Evolutionary conservation across 768 basidiomycete species (phyloP), one percentile per base, ranked within the genome.

Genomic region (Lactarius sanguifluus): DNA sequence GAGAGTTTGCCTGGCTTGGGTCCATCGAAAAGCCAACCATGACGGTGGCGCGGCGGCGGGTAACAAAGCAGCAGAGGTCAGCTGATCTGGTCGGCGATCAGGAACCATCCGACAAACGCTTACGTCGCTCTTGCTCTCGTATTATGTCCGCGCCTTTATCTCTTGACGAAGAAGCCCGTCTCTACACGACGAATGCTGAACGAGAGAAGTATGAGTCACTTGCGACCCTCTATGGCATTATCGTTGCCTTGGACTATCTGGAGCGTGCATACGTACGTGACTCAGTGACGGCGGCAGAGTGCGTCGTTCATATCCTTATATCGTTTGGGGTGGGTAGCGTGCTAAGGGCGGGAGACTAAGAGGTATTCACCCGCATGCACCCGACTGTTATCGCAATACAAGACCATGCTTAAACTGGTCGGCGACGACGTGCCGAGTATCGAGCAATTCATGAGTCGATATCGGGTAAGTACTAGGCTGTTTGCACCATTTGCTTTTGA

Each of bases 301-400:
- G 80, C 77, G 93, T 85, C 61, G 32, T 64, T 36, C 32, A 43
- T 47, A 45, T 54, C 59, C 55, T 41, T 10, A 7, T 56, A 38
- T 40, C 20, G 30, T 30, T n/a, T 16, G 34, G 15, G 20, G 25
- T 58, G 15, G 50, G 18, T 30, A 62, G 75, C 76, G 73, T 79
- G 76, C 75, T 77, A 67, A 76, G 73, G 71, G 63, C 62, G 34
- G 63, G 61, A 65, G 43, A 36, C 67, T 69, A 76, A 84, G 85
- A 97, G 95, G 82, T 99, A 98, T 76, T 94, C 94, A 69, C 96
- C 94, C 64, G 95, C 94, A 67, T 99, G 96, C 76, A 95, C 93
- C 16, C 85, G 91, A 47, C 79, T 99, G n/a, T 78, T 98, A 16
- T 92, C 94, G 8, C 95, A 97, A 77, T 98, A 97, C 81, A 97